Evolutionary conservation across 768 basidiomycete genomes (phyloP).

Genomic region (Naganishia onofrii): DNA sequence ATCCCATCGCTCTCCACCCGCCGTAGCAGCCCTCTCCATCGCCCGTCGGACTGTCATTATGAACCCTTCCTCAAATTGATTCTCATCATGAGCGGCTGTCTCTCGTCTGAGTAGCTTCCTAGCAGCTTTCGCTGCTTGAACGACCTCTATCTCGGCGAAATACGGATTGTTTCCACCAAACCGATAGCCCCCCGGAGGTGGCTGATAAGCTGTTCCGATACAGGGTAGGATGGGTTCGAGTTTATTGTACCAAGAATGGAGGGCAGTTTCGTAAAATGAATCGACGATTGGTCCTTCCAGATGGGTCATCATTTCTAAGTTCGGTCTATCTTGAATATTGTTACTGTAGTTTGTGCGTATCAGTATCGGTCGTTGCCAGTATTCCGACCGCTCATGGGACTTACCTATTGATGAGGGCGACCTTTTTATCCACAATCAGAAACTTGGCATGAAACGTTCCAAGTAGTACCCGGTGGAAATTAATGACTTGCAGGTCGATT

Average conservation of each 20-base stretch:
- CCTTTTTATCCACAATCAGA: constrained; percentile 66
- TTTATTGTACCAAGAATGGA: constrained; percentile 62
- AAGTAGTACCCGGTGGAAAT: constrained; percentile 57
- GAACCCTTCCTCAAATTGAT: constrained; percentile 35
- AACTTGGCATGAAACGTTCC: constrained; percentile 74
- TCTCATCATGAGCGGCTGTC: constrained; percentile 44
- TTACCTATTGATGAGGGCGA: constrained; percentile 61
- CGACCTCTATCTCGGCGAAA: constrained; percentile 54
- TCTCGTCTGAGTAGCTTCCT: constrained; percentile 50
- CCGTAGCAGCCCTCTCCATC: constrained; percentile 36
- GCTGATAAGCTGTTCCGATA: constrained; percentile 44
- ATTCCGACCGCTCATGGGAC: background rate
- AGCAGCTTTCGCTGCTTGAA: constrained; percentile 54
- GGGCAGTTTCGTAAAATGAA: constrained; percentile 66
- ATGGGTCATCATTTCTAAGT: constrained; percentile 63
- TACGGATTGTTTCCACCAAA: constrained; percentile 55
- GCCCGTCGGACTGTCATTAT: constrained; percentile 43
- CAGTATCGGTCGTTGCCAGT: background rate
- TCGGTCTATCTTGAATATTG: constrained; percentile 55
- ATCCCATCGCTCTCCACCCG: constrained; percentile 26
- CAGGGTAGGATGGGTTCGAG: constrained; percentile 47
- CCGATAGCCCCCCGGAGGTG: constrained; percentile 53
- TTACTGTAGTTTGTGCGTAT: constrained; percentile 20
- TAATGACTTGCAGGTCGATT: constrained; percentile 62
- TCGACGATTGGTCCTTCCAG: constrained; percentile 71